Evolutionary conservation across 2,329 filamentous ascomycete genomes (phyloP), one percentile per base, ranked within the genome.

Genomic region (Aspergillus melleus): DNA sequence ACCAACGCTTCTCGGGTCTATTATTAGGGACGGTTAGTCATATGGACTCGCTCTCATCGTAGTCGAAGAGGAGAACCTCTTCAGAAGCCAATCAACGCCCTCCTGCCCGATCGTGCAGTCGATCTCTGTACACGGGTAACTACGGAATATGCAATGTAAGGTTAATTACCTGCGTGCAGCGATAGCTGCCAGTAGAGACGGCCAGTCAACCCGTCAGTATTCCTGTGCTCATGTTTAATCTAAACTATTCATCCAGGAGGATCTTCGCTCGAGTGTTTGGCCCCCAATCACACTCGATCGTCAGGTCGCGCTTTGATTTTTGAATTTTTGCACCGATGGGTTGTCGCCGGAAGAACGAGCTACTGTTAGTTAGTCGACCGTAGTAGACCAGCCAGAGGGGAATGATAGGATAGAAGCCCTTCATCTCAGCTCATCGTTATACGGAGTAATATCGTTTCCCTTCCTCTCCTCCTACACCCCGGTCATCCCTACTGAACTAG

Each of bases 101-200:
- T 22, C 26, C 29, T 36, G 16, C 36, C 55, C 60, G 52, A 54
- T 60, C 59, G 55, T 58, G 61, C 61, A 62, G 60, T 64, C 62
- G 61, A 61, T 65, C 61, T 59, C 19, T 54, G 61, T 61, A 61
- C 61, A 64, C 63, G 61, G 61, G 59, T 62, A 64, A 64, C 61
- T 54, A 54, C 62, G 62, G 62, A 64, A 62, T 57, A 63, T 66
- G 65, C 65, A 67, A 67, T 67, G 65, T 67, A 66, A 66, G 65
- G 65, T 67, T 67, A 67, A 64, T 67, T 66, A 63, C 62, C 55
- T 66, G 64, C 65, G 60, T 66, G 64, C 64, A 67, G 61, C 60
- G 30, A 51, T 30, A 58, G 50, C 49, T 30, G 30, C 29, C 47
- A 47, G 47, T 24, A 22, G 19, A 47, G 44, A 47, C 16, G 10